These are phyloP conservation scores for Lachancea dasiensis DNA, from an alignment of 805 yeast genomes.

Conservation along the genomic window DNA sequence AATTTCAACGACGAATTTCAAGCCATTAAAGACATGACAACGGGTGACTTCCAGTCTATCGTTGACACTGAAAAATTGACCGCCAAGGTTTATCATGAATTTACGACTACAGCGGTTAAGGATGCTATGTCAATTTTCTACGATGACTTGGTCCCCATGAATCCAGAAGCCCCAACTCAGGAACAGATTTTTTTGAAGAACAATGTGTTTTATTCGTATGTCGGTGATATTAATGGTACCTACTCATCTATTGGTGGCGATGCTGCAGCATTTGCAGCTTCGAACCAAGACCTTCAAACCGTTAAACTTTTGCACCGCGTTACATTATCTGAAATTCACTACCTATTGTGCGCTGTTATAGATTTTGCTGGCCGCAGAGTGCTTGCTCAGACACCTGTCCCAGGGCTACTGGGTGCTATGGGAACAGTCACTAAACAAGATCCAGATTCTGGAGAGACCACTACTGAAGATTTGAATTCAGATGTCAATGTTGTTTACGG, in stretches of 20 bases:
- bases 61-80: conserved; percentile 70
- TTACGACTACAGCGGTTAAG: conserved; percentile 64
- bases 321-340: conserved; percentile 57
- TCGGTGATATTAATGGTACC: conserved; percentile 52
- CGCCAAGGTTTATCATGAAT: conserved; percentile 66
- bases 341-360: conserved; percentile 75
- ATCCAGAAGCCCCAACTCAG: conserved; percentile 61
- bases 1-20: conserved; percentile 95
- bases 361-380: conserved; percentile 87
- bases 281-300: conserved; percentile 71
- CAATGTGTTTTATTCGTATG: conserved; percentile 82
- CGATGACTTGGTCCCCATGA: conserved; percentile 71
- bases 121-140: conserved; percentile 74
- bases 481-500: conserved; percentile 67
- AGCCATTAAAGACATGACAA: conserved; percentile 66
- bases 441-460: conserved; percentile 38
- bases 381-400: conserved; percentile 92
- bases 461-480: conserved; percentile 31
- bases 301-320: conserved; percentile 62
- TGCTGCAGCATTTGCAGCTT: conserved; percentile 78
- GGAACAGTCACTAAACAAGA: conserved; percentile 37
- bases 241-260: conserved; percentile 69
- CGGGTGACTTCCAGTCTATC: conserved; percentile 53
- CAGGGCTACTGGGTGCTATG: conserved; percentile 53
- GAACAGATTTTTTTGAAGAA: conserved; percentile 68